Evolutionary conservation across 257 asterid genomes (phyloP), one percentile per base, ranked within the genome.

Genomic region (Solanum megistacrolobum): DNA sequence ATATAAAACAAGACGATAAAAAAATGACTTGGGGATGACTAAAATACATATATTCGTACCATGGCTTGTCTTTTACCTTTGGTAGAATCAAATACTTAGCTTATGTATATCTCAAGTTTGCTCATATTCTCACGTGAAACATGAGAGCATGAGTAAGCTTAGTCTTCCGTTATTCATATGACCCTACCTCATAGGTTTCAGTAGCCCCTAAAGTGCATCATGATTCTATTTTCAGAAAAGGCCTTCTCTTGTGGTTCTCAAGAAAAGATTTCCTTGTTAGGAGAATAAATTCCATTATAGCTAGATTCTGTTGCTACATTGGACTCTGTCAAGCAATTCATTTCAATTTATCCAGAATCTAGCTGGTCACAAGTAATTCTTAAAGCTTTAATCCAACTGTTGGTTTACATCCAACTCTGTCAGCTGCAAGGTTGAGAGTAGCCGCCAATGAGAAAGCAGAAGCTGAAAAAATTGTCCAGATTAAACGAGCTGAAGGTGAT

Each of bases 401-500:
- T 14, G 29, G 21, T 82, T 82, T 82, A 18, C 86, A 82, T 82
- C 39, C 32, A 82, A 48, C 27, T 66, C 55, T 88, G 82, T 66
- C 93, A 91, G 95, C 94, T 88, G 90, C 94, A 78, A 93, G 94
- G 84, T 7, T 93, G 89, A 92, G 94, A 86, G 69, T 88, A 66
- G 94, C 93, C 31, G 92, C 93, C 31, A 92, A 87, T 66, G 94
- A 93, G 88, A 92, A 91, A 88, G 93, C 95, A 18, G 94, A 92
- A 83, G 95, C 94, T 16, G 95, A 93, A 87, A 93, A 93, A 81
- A 93, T 93, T 16, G 78, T 93, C 84, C 95, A 93, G 86, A 91
- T 93, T 68, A 93, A 92, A 88, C 91, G 91, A 60, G 94, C 95
- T 21, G 95, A 93, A 85, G 95, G 95, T 69, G 95, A 93, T 72